Conservation (phyloP, 1,284 basidiomycete genomes). For the Phellinidium pouzarii region DNA sequence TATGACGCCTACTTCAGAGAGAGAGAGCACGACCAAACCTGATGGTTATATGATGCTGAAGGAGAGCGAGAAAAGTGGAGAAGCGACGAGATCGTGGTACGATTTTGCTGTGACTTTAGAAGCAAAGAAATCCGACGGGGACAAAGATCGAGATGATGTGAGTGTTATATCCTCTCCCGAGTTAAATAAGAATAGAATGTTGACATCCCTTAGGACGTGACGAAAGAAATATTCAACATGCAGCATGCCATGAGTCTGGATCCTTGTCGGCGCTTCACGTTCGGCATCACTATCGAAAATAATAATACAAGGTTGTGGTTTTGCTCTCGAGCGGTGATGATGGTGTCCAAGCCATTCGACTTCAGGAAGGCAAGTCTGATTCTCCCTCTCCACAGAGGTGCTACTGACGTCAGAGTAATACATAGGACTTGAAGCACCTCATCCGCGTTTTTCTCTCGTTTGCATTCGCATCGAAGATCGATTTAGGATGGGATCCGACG, state of each 20-base stretch:
- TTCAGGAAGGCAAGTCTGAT: not conserved
- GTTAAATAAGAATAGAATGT: no score
- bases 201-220: constrained; percentile 14
- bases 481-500: not conserved
- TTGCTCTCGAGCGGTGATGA: not conserved
- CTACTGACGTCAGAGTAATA: not conserved
- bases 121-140: not conserved
- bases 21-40: not conserved
- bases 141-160: not conserved
- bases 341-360: not conserved
- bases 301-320: not conserved
- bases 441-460: not conserved
- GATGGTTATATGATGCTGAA: not conserved
- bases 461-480: not conserved
- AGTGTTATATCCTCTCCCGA: no score
- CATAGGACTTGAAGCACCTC: not conserved
- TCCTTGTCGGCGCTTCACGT: constrained; percentile 19
- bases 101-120: not conserved
- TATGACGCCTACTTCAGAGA: not conserved
- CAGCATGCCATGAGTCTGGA: constrained; percentile 18
- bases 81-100: not conserved
- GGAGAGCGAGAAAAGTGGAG: not conserved
- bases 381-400: not conserved
- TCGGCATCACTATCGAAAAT: constrained; percentile 18
- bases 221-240: constrained; percentile 15